Conservation (phyloP, 2,329 filamentous ascomycete species). For the Alternaria tenuissima region DNA sequence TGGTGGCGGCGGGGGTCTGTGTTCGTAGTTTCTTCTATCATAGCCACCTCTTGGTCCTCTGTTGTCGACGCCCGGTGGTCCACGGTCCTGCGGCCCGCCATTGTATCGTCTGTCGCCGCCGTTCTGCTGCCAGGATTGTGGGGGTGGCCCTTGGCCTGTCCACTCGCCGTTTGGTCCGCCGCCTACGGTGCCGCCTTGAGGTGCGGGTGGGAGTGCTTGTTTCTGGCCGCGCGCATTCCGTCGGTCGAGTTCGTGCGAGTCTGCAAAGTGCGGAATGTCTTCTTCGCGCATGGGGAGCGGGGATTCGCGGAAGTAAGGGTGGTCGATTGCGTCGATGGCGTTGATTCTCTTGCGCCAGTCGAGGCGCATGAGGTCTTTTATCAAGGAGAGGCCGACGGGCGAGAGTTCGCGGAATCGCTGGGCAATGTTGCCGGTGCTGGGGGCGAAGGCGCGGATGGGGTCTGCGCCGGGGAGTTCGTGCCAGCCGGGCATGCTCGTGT, state of each 20-base stretch:
- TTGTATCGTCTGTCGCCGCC: constrained; percentile 46
- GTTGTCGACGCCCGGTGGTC: constrained; percentile 50
- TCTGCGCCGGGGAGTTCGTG: constrained; percentile 82
- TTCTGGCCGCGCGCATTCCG: constrained; percentile 89
- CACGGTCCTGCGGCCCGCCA: constrained; percentile 47
- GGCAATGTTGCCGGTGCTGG: constrained; percentile 70
- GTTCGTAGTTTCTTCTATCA: constrained; percentile 44
- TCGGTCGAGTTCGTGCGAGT: constrained; percentile 95
- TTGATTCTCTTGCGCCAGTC: constrained; percentile 92
- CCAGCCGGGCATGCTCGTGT: constrained; percentile 94
- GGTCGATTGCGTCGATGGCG: constrained; percentile 89
- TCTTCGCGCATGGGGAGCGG: constrained; percentile 83
- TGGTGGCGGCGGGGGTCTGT: constrained; percentile 47
- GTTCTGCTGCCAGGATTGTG: constrained; percentile 45
- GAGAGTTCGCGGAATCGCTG: constrained; percentile 79
- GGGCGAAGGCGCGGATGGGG: constrained; percentile 69
- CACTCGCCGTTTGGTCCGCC: constrained; percentile 69
- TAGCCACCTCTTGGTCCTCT: constrained; percentile 38
- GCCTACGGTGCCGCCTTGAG: constrained; percentile 89
- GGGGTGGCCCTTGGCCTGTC: constrained; percentile 57
- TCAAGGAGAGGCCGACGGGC: constrained; percentile 76
- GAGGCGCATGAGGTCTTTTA: constrained; percentile 83
- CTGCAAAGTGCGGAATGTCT: constrained; percentile 90
- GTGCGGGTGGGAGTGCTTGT: constrained; percentile 84
- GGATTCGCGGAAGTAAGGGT: constrained; percentile 84